Evolutionary conservation across 2,329 filamentous ascomycete species (phyloP).

Genomic region (Pseudonectria foliicola): DNA sequence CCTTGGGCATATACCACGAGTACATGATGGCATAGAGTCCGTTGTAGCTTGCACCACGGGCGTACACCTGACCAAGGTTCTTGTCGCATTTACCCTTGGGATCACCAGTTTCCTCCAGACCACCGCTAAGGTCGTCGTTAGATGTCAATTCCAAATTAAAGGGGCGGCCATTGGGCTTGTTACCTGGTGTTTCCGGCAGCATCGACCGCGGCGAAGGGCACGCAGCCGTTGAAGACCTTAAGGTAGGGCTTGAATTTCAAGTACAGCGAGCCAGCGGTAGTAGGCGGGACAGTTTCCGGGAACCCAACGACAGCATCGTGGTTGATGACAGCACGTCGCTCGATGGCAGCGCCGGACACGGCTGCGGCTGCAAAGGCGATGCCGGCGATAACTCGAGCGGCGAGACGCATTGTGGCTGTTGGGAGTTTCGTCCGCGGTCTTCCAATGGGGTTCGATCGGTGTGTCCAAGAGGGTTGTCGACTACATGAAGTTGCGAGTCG

Average conservation of each 20-base stretch:
- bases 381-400: slow-evolving; percentile 14
- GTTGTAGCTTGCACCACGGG: slow-evolving; percentile 25
- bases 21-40: slow-evolving; percentile 35
- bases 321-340: slow-evolving; percentile 21
- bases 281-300: slow-evolving; percentile 23
- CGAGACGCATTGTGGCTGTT: slow-evolving; percentile 12
- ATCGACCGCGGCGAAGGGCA: slow-evolving; percentile 57
- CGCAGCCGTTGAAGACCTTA: slow-evolving; percentile 51
- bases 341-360: slow-evolving; percentile 18
- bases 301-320: slow-evolving; percentile 28
- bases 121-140: slow-evolving; percentile 18
- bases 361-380: slow-evolving; percentile 11
- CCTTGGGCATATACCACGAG: slow-evolving; percentile 42
- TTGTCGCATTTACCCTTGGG: slow-evolving; percentile 26
- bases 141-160: not conserved
- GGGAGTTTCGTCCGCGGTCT: too few relatives aligned
- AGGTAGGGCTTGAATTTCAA: slow-evolving; percentile 30
- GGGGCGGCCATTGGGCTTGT: not conserved
- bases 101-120: slow-evolving; percentile 25
- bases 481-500: too few relatives aligned
- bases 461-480: too few relatives aligned
- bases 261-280: slow-evolving; percentile 21
- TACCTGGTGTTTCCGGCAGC: slow-evolving; percentile 43
- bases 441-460: too few relatives aligned
- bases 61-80: slow-evolving; percentile 33